Conservation (phyloP, 441 rosid species). For the Manihot esculenta region DNA sequence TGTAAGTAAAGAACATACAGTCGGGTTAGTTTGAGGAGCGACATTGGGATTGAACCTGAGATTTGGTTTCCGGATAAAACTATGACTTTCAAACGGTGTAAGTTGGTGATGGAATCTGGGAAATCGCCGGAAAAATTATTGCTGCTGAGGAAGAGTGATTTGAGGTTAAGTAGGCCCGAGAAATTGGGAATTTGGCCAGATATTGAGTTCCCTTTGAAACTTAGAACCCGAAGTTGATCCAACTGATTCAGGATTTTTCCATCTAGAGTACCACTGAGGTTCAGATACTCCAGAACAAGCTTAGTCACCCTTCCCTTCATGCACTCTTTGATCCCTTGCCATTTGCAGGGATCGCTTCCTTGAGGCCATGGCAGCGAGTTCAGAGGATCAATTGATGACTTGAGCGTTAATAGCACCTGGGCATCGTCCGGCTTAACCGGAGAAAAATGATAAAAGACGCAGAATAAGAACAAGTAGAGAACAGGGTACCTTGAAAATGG, state of each 20-base stretch:
- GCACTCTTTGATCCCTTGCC: constrained; percentile 79
- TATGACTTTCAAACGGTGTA: constrained; percentile 69
- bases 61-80: constrained; percentile 51
- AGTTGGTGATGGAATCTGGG: constrained; percentile 53
- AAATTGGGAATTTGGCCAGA: constrained; percentile 69
- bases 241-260: constrained; percentile 46
- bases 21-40: constrained; percentile 53
- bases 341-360: constrained; percentile 58
- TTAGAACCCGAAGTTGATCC: constrained; percentile 78
- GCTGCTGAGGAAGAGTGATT: constrained; percentile 58
- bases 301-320: constrained; percentile 69
- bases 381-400: constrained; percentile 65
- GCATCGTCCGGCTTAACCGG: constrained; percentile 60
- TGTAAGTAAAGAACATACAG: constrained; percentile 54
- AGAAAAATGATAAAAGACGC: constrained; percentile 34
- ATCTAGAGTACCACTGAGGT: constrained; percentile 59
- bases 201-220: constrained; percentile 78
- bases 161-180: constrained; percentile 64
- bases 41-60: constrained; percentile 58
- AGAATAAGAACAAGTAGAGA: constrained; percentile 27
- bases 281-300: constrained; percentile 69
- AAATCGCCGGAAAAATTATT: constrained; percentile 71
- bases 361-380: constrained; percentile 54
- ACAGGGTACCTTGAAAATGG: constrained; percentile 37
- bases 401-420: constrained; percentile 59